Percentiles rank a stretch among this genome's conserved stretches.
These are phyloP conservation scores for Globisporangium solare DNA, from an alignment of 352 stramenopile species.

Conservation along the genomic window DNA sequence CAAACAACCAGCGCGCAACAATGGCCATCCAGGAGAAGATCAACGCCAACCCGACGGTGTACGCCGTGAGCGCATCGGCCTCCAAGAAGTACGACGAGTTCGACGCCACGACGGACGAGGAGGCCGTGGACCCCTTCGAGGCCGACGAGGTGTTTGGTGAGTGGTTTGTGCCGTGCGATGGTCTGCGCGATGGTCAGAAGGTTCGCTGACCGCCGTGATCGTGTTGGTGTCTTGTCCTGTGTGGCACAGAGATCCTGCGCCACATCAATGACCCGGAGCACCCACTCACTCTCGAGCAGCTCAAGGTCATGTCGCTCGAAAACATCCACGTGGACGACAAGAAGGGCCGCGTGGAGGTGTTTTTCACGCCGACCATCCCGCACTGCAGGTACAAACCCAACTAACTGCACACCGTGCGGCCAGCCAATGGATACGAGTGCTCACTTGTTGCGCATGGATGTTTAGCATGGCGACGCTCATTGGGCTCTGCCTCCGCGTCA, in stretches of 20 bases:
- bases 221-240: neutral
- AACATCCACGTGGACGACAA: conserved; percentile 87
- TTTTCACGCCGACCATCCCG: conserved; percentile 94
- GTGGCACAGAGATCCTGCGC: conserved; percentile 67
- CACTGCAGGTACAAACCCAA: conserved; percentile 86
- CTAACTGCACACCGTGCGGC: neutral
- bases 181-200: neutral
- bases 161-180: conserved; percentile 12
- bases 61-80: conserved; percentile 55
- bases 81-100: conserved; percentile 65
- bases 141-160: conserved; percentile 82
- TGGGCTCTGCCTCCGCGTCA: conserved; percentile 94
- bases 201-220: neutral
- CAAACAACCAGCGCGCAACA: too few species aligned
- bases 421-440: neutral
- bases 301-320: conserved; percentile 90
- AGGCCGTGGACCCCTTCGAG: conserved; percentile 75
- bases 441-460: neutral
- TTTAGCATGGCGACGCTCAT: conserved; percentile 96
- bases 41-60: conserved; percentile 87
- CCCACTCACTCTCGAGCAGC: conserved; percentile 90
- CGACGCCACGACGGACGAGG: conserved; percentile 48
- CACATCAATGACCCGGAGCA: conserved; percentile 93
- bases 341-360: conserved; percentile 73
- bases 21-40: conserved; percentile 81